phyloP scores from a whole-genome alignment of 768 basidiomycete species.

The Hypsizygus marmoreus region DNA sequence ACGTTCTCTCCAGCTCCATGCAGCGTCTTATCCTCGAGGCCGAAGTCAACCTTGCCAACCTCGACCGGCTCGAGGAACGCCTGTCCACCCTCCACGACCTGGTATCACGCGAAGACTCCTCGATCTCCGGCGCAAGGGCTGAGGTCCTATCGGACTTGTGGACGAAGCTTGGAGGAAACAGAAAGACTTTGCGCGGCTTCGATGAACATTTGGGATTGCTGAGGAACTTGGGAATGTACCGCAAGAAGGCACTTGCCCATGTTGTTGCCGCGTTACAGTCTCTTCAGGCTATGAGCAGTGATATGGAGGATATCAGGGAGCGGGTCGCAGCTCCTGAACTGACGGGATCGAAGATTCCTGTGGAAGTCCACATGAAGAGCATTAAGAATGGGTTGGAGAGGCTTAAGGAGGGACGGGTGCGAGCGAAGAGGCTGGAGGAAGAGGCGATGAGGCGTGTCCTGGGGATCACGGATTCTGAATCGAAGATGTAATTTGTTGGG shows the following conservation, averaged over 20 bases:
- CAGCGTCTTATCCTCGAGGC: slow-evolving; percentile 67
- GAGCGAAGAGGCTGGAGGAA: slow-evolving; percentile 50
- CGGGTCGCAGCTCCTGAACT: slow-evolving; percentile 70
- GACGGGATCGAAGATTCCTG: slow-evolving; percentile 57
- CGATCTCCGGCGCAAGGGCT: slow-evolving; percentile 43
- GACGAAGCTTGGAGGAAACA: slow-evolving; percentile 70
- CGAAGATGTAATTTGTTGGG: neutral
- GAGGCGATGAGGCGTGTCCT: slow-evolving; percentile 36
- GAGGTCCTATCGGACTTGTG: slow-evolving; percentile 68
- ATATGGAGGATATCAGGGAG: slow-evolving; percentile 78
- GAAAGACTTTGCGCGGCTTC: slow-evolving; percentile 46
- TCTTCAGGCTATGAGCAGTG: slow-evolving; percentile 63
- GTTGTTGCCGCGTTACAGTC: slow-evolving; percentile 67
- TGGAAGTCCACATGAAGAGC: slow-evolving; percentile 77
- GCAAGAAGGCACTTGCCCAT: slow-evolving; percentile 62
- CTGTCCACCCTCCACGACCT: slow-evolving; percentile 59
- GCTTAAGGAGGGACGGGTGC: slow-evolving; percentile 57
- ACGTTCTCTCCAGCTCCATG: slow-evolving; percentile 53
- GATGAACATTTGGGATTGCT: slow-evolving; percentile 56
- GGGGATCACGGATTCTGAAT: slow-evolving; percentile 11
- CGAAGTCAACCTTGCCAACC: slow-evolving; percentile 52
- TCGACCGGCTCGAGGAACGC: slow-evolving; percentile 64
- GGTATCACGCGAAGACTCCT: slow-evolving; percentile 56
- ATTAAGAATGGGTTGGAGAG: slow-evolving; percentile 65
- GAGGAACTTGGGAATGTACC: slow-evolving; percentile 54